Evolutionary conservation across 176 grass and related monocot species (phyloP), one percentile per base, ranked within the genome.

Genomic region (Musa itinerans): DNA sequence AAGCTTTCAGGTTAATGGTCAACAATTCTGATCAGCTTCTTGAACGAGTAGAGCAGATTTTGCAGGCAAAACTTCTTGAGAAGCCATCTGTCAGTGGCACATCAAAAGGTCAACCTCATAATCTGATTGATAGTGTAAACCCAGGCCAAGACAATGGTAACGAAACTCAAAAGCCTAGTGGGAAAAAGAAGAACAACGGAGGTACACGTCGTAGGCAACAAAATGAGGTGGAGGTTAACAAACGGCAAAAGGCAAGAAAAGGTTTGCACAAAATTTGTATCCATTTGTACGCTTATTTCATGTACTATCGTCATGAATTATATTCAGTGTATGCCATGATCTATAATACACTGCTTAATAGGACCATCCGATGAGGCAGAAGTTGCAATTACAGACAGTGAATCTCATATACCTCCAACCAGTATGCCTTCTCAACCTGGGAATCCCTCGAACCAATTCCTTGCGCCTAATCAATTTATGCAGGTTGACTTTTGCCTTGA

Each of bases 201-300:
- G 63, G 79, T 49, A 26, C 66, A 82, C 77, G 66, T 50, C 76
- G 53, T 68, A 84, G 56, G 43, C 57, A 72, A 63, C 78, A 80
- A 81, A 85, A 80, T 89, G 84, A 82, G 68, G 52, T 71, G 21
- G 90, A 82, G 52, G 69, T 27, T 57, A 97, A 85, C 76, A 93
- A 83, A 78, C 79, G 80, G 70, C 81, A 81, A 77, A 97, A 92
- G 88, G 16, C 64, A 34, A 89, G 84, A 87, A 93, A 83, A 93
- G 88, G 90, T 91, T 53, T 34, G 76, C 85, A 26, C 52, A 27
- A 2, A 51, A 48, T 17, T 75, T 75, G 9, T 76, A 59, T 81
- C 51, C 23, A 57, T 24, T 83, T 81, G 0, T 86, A 1, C 54
- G 50, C 56, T 23, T 51, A 13, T 69, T 19, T 63, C 12, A 10